Evolutionary conservation across 202 grass and related monocot species (phyloP), one percentile per base, ranked within the genome.

Genomic region (Saccharum hybrid): DNA sequence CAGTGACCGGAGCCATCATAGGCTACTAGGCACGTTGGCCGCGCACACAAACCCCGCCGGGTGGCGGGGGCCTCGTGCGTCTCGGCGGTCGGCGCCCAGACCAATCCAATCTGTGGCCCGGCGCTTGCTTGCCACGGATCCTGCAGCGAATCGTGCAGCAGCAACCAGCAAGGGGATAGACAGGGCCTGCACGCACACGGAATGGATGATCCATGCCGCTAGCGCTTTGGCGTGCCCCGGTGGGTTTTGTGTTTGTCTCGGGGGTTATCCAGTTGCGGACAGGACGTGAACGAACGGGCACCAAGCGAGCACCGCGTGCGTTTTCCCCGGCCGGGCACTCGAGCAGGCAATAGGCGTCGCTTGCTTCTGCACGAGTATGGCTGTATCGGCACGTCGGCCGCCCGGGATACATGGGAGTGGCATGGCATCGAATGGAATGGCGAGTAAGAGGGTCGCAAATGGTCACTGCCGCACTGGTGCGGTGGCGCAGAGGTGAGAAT

Each of bases 71-170:
- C 61, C 4, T 2, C 19, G 8, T 11, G 49, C 16, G 2, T 31
- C 16, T 14, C 6, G 6, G 15, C 64, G 63, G 36, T n/a, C n/a
- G n/a, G n/a, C n/a, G n/a, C n/a, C n/a, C n/a, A n/a, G n/a, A n/a
- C n/a, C n/a, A n/a, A n/a, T n/a, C n/a, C n/a, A n/a, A n/a, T n/a
- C n/a, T n/a, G n/a, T n/a, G n/a, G n/a, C n/a, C n/a, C n/a, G n/a
- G n/a, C n/a, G n/a, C n/a, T n/a, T 4, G 85, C 70, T n/a, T n/a
- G 28, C 77, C 83, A 74, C 48, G 39, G 78, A 73, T 82, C 21
- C 0, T 33, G 37, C 66, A 8, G 14, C n/a, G n/a, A n/a, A n/a
- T n/a, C n/a, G n/a, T n/a, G n/a, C n/a, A n/a, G n/a, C n/a, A n/a
- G n/a, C n/a, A n/a, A n/a, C 36, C 48, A 51, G 5, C 51, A 56